Evolutionary conservation across 805 yeast genomes (phyloP), one percentile per base, ranked within the genome.

Genomic region (Geotrichum ghanense): DNA sequence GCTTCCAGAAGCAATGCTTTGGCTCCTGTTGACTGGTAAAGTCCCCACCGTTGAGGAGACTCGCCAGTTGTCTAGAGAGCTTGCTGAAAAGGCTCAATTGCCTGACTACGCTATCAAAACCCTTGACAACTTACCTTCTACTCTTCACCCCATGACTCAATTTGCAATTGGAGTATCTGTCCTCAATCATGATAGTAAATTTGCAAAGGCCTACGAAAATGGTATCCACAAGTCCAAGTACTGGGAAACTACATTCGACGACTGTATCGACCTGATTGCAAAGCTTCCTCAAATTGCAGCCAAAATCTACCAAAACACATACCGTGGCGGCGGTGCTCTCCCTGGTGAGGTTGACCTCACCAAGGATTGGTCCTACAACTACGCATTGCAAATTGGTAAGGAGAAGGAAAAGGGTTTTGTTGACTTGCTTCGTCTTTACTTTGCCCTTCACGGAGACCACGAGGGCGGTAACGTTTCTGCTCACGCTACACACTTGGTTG

Each of bases 391-490:
- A 61, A 69, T 83, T 57, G 90, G 89, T 45, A 76, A 70, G 67
- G 73, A 72, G 12, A 56, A 59, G 49, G 61, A 65, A 45, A 53
- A 57, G 44, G 68, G 64, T 60, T 83, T 83, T 62, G 74, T 78
- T 46, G 84, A 83, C 62, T 70, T 83, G 56, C 71, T 82, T 70
- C 73, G 89, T 64, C 69, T 81, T 56, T 81, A 81, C 70, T 74
- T 79, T 60, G 80, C 88, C 48, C 70, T 81, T 57, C 89, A 82
- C 71, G 78, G 82, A 41, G 89, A 82, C 63, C 89, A 81, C 67
- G 89, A 81, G 69, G 89, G 89, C 65, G 90, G 90, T 54, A 82
- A 82, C 60, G 90, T 82, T 46, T 79, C 86, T 48, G 86, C 89
- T 26, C 90, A 82, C 69, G 71, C 89, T 53, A 81, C 89, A 53